Base-by-base conservation (phyloP, 768 basidiomycete species). In the Boletus sensibilis region DNA sequence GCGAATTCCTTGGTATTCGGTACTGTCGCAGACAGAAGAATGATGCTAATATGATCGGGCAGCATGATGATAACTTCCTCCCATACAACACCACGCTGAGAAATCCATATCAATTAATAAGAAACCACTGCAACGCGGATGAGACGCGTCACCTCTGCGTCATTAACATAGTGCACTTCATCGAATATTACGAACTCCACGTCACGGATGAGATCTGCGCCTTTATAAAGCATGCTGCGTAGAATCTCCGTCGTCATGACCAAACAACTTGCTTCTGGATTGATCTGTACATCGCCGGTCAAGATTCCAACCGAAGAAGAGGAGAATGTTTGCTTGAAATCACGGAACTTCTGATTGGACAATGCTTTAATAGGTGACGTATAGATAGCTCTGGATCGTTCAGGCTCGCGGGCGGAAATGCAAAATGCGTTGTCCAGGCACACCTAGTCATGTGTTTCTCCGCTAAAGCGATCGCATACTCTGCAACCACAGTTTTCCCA, bases 61-160 rank as follows among this genome's bases (percentile, higher is more conserved):
- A 99, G 79, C 94, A 99, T 98, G 71, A 99, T 99, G 62, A 99
- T 99, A 27, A 99, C 96, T 75, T 99, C 96, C 74, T 99, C 96
- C 97, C 97, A 99, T 13, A 99, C 97, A 18, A 99, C 97, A 39
- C 97, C 97, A 68, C 97, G 82, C 96, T 98, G 68, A 40, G 42
- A 38, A 49, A 48, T 52, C 38, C 56, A 55, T n/a, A 52, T 50
- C 37, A 35, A 59, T 70, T 41, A 70, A 46, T 5, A 46, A 42
- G 27, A 50, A 18, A 45, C 20, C 37, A 29, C 25, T 34, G 43
- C 46, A 46, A 43, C 25, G 50, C n/a, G 48, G 43, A 52, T 54
- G 48, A 53, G 35, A 58, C 38, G 63, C 68, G 49, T 64, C 55
- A 96, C 96, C 87, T 99, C 97, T 16, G 93, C 90, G 70, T 99